These are phyloP conservation scores for Hordeum pubiflorum DNA, from an alignment of 202 grass and related monocot species.

Conservation along the genomic window DNA sequence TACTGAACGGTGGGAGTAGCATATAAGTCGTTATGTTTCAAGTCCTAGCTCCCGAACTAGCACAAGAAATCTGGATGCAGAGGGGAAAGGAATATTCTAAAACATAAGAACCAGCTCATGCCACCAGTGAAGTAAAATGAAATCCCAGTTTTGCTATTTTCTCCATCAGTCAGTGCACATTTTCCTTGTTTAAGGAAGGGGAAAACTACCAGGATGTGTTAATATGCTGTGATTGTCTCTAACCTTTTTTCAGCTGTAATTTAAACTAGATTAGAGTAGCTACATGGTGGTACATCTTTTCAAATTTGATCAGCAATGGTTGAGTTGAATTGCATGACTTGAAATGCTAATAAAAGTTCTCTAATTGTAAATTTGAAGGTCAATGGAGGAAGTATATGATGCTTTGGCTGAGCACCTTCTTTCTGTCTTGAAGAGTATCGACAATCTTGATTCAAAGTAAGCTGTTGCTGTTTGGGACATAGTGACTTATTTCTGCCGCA, in stretches of 20 bases:
- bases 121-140: slow-evolving; percentile 1
- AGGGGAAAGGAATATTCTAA: neutral
- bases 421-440: slow-evolving; percentile 41
- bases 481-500: neutral
- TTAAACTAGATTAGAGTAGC: slow-evolving; percentile 1
- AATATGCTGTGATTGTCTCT: neutral
- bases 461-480: neutral
- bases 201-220: neutral
- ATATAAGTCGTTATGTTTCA: neutral
- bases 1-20: too few species aligned
- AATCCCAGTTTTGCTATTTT: neutral
- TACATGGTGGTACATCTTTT: neutral
- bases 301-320: neutral
- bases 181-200: neutral
- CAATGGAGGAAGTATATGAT: slow-evolving; percentile 77
- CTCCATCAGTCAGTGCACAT: neutral
- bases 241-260: neutral
- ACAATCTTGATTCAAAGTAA: slow-evolving; percentile 69
- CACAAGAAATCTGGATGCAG: neutral
- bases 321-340: neutral
- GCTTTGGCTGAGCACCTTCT: slow-evolving; percentile 63
- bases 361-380: slow-evolving; percentile 40
- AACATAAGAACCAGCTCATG: neutral
- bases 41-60: neutral
- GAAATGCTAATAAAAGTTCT: slow-evolving; percentile 2